A percentile compares a stretch with the other conserved stretches of the same genome.
Evolutionary conservation across 1,284 basidiomycete genomes (phyloP).

Genomic region (Boletellus deceptivus): DNA sequence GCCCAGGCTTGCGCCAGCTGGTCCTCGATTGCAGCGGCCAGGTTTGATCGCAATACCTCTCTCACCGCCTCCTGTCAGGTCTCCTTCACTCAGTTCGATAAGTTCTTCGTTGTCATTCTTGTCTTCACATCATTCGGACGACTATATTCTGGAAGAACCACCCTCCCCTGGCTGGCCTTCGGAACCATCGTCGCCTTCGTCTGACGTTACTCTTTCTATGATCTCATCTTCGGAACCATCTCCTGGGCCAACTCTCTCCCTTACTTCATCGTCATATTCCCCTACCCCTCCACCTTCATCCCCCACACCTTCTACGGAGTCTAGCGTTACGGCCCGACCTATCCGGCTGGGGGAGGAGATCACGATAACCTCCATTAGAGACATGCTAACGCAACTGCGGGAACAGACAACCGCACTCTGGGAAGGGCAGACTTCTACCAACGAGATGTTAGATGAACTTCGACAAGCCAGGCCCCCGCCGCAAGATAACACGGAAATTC

Average conservation of each 20-base stretch:
- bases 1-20: slow-evolving; percentile 25
- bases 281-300: slow-evolving; percentile 35
- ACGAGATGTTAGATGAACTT: slow-evolving; percentile 48
- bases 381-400: slow-evolving; percentile 48
- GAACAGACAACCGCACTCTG: slow-evolving; percentile 51
- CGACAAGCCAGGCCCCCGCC: slow-evolving; percentile 24
- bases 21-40: slow-evolving; percentile 23
- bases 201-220: slow-evolving; percentile 31
- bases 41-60: slow-evolving; percentile 28
- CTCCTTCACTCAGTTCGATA: slow-evolving; percentile 48
- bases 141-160: slow-evolving; percentile 39
- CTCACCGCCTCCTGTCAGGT: slow-evolving; percentile 41
- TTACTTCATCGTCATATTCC: slow-evolving; percentile 33
- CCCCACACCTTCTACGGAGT: slow-evolving; percentile 35
- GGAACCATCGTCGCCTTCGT: slow-evolving; percentile 34
- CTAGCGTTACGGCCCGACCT: slow-evolving; percentile 42
- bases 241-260: slow-evolving; percentile 31
- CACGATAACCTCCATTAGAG: slow-evolving; percentile 40
- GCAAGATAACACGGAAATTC: slow-evolving; percentile 36
- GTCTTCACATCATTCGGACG: slow-evolving; percentile 76
- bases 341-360: slow-evolving; percentile 30
- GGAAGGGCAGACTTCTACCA: slow-evolving; percentile 58
- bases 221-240: slow-evolving; percentile 34
- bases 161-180: slow-evolving; percentile 32
- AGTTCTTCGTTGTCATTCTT: slow-evolving; percentile 60